Evolutionary conservation across 23 red algal species (phyloP).

Genomic region (Gracilaria caudata): DNA sequence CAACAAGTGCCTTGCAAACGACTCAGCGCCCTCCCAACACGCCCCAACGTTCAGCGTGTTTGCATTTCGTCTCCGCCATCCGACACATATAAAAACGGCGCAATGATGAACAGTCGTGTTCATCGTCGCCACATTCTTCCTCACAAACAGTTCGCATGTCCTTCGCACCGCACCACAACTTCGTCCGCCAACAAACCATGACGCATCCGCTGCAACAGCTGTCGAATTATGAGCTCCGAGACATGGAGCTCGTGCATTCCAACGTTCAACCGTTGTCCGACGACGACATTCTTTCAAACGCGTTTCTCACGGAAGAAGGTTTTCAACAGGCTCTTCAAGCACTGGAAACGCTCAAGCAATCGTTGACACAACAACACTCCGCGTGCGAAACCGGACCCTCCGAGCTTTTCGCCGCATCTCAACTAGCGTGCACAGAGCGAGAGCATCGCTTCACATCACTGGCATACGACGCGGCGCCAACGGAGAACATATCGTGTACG

Average conservation of each 20-base stretch:
- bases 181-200: background rate
- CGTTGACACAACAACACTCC: background rate
- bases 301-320: background rate
- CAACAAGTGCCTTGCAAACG: background rate
- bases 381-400: background rate
- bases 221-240: background rate
- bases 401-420: background rate
- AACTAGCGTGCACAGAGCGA: background rate
- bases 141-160: background rate
- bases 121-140: background rate
- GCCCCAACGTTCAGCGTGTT: background rate
- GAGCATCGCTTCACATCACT: too few species aligned
- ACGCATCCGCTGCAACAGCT: background rate
- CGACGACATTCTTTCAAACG: background rate
- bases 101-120: background rate
- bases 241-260: background rate
- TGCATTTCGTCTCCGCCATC: background rate
- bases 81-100: background rate
- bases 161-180: background rate
- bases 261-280: background rate
- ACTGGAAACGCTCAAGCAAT: background rate
- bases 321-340: constrained; percentile 1
- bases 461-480: too few species aligned
- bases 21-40: background rate
- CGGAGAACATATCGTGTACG: too few species aligned